Evolutionary conservation across 805 yeast genomes (phyloP), one percentile per base, ranked within the genome.

Genomic region (Sugiyamaella floridensis): DNA sequence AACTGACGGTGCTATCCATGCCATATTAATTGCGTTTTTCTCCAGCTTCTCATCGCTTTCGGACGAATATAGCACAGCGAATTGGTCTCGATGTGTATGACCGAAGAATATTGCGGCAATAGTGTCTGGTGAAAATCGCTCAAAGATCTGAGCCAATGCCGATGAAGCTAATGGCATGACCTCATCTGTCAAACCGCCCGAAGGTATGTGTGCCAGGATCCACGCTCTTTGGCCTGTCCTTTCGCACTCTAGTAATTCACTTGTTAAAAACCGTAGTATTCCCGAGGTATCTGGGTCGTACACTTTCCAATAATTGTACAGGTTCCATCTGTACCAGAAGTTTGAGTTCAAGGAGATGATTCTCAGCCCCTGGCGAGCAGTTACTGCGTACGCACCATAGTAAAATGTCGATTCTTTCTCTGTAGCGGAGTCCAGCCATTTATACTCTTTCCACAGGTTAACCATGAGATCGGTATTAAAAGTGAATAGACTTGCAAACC

Each of bases 141-240:
- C 82, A 22, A 85, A 74, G 43, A 83, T 78, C 56, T 78, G 77
- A 34, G 75, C 69, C 56, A 82, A 79, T 32, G 80, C 69, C 50
- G 76, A 72, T 20, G 86, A 76, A 50, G 79, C 83, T 41, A 80
- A 70, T 11, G 89, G 89, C 47, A 84, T 67, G 18, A 83, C 76
- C 58, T 82, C 85, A 55, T 69, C 74, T n/a, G 76, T 72, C 19
- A 76, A 68, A 2, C 70, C 68, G 4, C 69, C 69, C n/a, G 75
- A 71, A 45, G 89, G 88, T 51, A 85, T 79, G 63, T 85, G 89
- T n/a, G 85, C 80, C 59, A 82, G 72, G 53, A 84, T 73, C 89
- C 89, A 84, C 15, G 81, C 89, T 61, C 85, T 71, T 65, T 83
- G 81, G 47, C 77, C 79, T 8, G 70, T 71, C 37, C 60, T 54